A percentile compares a stretch with the other conserved stretches of the same genome.
These are phyloP conservation scores for Teunomyces barrocoloradensis DNA, from an alignment of 805 yeast species.

Conservation along the genomic window DNA sequence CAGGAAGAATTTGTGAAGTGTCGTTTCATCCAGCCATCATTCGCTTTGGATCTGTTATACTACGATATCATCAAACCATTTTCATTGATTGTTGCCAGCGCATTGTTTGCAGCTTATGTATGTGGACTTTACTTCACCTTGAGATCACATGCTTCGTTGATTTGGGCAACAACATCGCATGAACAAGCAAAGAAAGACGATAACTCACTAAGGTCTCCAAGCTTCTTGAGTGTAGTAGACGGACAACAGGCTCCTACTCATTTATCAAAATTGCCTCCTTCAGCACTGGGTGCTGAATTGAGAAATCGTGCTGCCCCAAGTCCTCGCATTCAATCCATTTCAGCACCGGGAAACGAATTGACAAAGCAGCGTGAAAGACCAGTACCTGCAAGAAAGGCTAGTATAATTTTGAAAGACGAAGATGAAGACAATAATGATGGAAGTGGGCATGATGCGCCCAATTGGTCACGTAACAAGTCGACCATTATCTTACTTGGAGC, in stretches of 20 bases:
- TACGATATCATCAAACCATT: constrained; percentile 73
- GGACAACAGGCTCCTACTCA: neutral
- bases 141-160: constrained; percentile 93
- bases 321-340: constrained; percentile 15
- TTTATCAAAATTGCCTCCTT: neutral
- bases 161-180: constrained; percentile 69
- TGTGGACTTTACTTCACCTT: constrained; percentile 91
- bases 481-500: constrained; percentile 79
- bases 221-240: constrained; percentile 27
- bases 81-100: constrained; percentile 73
- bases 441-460: constrained; percentile 89
- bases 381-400: neutral
- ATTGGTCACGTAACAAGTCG: constrained; percentile 88
- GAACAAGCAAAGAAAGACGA: constrained; percentile 28
- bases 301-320: neutral
- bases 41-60: constrained; percentile 68
- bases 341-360: constrained; percentile 16
- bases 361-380: constrained; percentile 2
- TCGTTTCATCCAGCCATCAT: constrained; percentile 73
- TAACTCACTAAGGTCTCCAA: constrained; percentile 31
- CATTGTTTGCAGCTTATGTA: constrained; percentile 77
- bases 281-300: neutral
- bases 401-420: constrained; percentile 2
- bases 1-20: constrained; percentile 61
- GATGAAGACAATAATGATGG: constrained; percentile 22